phyloP scores from a whole-genome alignment of 1,284 basidiomycete species.

The Omphalotus olearius region DNA sequence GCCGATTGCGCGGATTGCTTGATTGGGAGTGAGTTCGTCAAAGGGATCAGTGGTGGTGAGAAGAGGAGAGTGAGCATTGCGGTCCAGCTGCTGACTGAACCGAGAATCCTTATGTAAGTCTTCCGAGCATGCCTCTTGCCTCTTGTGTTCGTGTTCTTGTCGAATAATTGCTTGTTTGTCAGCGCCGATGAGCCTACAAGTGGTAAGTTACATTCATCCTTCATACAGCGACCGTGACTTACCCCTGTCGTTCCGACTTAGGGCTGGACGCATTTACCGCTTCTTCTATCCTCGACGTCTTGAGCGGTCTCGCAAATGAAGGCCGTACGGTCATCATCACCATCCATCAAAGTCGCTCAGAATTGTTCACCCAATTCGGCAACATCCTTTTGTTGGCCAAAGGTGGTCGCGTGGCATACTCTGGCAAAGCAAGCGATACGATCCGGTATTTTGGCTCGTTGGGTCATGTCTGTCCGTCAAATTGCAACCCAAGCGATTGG shows the following conservation, averaged over 20 bases:
- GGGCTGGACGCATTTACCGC: conserved; percentile 44
- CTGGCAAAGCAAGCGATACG: conserved; percentile 12
- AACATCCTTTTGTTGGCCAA: conserved; percentile 45
- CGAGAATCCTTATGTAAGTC: conserved; percentile 19
- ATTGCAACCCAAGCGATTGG: conserved; percentile 16
- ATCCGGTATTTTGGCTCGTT: conserved; percentile 9
- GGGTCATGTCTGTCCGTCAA: conserved; percentile 11
- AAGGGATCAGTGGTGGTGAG: conserved; percentile 49
- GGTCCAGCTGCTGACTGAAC: conserved; percentile 33
- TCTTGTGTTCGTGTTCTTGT: no score
- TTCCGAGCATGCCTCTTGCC: no score
- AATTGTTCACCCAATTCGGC: conserved; percentile 41
- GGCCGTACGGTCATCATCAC: conserved; percentile 50
- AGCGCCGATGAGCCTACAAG: conserved; percentile 37
- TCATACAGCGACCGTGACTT: conserved; percentile 30
- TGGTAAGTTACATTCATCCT: conserved; percentile 21
- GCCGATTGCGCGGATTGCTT: conserved; percentile 46
- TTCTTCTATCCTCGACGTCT: conserved; percentile 33
- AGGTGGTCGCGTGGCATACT: conserved; percentile 29
- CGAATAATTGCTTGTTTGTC: background rate
- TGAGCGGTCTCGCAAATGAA: conserved; percentile 41
- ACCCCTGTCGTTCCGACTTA: conserved; percentile 25
- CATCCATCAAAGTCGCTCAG: conserved; percentile 48
- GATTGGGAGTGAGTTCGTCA: conserved; percentile 45
- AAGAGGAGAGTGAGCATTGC: conserved; percentile 48